phyloP scores from a whole-genome alignment of 1,284 basidiomycete species.

The Sutorius eximius region DNA sequence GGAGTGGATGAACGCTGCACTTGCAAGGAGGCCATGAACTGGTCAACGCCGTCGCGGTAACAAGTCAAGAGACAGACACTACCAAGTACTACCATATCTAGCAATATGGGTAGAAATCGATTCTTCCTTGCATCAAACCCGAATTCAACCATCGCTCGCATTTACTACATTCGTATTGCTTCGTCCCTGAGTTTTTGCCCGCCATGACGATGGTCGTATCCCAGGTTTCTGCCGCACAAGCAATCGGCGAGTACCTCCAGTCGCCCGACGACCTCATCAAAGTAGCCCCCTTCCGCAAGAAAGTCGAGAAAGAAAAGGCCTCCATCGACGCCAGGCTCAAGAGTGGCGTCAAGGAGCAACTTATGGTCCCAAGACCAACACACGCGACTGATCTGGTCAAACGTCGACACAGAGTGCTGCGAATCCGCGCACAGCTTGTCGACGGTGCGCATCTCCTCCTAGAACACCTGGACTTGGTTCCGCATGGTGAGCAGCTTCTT shows the following conservation, averaged over 20 bases:
- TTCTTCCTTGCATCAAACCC: too few relatives aligned
- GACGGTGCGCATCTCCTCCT: constrained; percentile 90
- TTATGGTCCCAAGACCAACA: constrained; percentile 30
- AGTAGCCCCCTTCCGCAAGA: constrained; percentile 87
- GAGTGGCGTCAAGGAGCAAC: constrained; percentile 84
- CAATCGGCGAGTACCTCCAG: constrained; percentile 83
- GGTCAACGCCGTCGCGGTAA: background rate
- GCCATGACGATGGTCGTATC: constrained; percentile 43
- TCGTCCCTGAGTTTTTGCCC: background rate
- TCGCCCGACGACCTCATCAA: constrained; percentile 94
- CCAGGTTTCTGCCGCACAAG: constrained; percentile 74
- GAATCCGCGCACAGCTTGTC: constrained; percentile 81
- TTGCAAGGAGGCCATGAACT: constrained; percentile 3
- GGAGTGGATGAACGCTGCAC: background rate
- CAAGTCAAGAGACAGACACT: too few relatives aligned
- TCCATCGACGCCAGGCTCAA: constrained; percentile 94
- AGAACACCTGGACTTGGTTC: constrained; percentile 81
- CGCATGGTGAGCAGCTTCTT: constrained; percentile 82
- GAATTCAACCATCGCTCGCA: too few relatives aligned
- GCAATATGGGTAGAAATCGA: too few relatives aligned
- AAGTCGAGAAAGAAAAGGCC: constrained; percentile 94
- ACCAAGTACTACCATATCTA: too few relatives aligned
- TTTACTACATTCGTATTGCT: too few relatives aligned
- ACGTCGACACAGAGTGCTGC: constrained; percentile 70
- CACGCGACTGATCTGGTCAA: constrained; percentile 91